Percentiles rank a stretch among this genome's conserved stretches.
Conservation (phyloP, 2,329 filamentous ascomycete species). For the Pyrenophora tritici-repentis region DNA sequence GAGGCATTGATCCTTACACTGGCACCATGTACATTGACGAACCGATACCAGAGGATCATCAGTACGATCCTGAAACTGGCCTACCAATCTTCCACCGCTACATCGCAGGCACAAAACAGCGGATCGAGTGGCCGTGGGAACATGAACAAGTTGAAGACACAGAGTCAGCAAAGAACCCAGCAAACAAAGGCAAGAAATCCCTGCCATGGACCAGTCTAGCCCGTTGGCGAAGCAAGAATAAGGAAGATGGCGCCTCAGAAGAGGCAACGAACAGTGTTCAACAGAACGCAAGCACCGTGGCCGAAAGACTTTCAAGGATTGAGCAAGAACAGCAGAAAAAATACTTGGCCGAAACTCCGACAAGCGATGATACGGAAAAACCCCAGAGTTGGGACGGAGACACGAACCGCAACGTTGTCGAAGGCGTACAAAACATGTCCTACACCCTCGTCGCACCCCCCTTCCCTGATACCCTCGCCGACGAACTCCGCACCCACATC, state of each 20-base stretch:
- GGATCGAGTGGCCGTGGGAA: slow-evolving; percentile 43
- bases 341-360: slow-evolving; percentile 13
- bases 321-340: slow-evolving; percentile 15
- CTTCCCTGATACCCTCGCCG: slow-evolving; percentile 76
- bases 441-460: slow-evolving; percentile 78
- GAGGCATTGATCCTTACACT: slow-evolving; percentile 39
- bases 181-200: slow-evolving; percentile 17
- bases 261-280: slow-evolving; percentile 1
- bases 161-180: slow-evolving; percentile 7
- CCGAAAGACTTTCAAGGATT: slow-evolving; percentile 14
- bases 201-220: slow-evolving; percentile 26
- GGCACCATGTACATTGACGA: slow-evolving; percentile 32
- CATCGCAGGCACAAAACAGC: slow-evolving; percentile 41
- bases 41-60: slow-evolving; percentile 36
- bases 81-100: slow-evolving; percentile 42
- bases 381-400: slow-evolving; percentile 58
- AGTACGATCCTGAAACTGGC: slow-evolving; percentile 36
- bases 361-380: slow-evolving; percentile 15
- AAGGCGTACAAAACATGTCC: slow-evolving; percentile 61
- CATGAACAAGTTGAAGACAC: slow-evolving; percentile 14
- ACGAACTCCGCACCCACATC: slow-evolving; percentile 77
- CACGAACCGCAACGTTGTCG: slow-evolving; percentile 76
- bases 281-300: slow-evolving; percentile 2
- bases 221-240: slow-evolving; percentile 20
- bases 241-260: slow-evolving; percentile 3